These are phyloP conservation scores for Capronia americana DNA, from an alignment of 2,329 filamentous ascomycete genomes.

Conservation along the genomic window DNA sequence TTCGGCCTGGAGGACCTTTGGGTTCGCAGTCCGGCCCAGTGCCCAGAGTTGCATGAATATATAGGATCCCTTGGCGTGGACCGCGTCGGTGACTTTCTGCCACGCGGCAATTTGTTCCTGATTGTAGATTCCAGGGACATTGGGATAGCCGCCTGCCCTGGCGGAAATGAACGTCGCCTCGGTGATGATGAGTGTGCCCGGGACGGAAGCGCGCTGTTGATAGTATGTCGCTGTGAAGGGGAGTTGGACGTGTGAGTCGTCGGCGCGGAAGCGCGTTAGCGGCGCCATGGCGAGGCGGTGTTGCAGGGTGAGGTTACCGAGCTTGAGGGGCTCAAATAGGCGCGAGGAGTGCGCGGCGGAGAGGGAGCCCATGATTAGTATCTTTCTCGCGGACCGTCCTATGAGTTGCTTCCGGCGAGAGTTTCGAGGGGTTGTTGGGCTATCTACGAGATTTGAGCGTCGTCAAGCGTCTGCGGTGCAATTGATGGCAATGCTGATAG, in stretches of 20 bases:
- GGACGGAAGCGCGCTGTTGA: slow-evolving; percentile 47
- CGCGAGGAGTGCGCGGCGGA: slow-evolving; percentile 39
- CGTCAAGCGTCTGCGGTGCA: neutral
- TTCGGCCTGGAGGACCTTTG: slow-evolving; percentile 43
- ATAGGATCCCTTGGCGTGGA: slow-evolving; percentile 58
- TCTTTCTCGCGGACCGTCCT: neutral
- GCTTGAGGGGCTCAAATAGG: slow-evolving; percentile 53
- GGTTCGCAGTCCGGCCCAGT: slow-evolving; percentile 62
- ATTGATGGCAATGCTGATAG: neutral
- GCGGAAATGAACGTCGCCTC: slow-evolving; percentile 38
- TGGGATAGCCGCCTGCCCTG: slow-evolving; percentile 24
- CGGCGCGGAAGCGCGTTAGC: slow-evolving; percentile 61
- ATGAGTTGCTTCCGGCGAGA: neutral
- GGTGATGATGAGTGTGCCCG: slow-evolving; percentile 48
- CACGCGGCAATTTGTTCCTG: slow-evolving; percentile 55
- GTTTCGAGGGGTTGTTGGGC: neutral
- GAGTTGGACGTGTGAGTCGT: slow-evolving; percentile 45
- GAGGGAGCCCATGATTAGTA: slow-evolving; percentile 25
- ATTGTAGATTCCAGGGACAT: slow-evolving; percentile 34
- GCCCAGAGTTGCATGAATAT: slow-evolving; percentile 62
- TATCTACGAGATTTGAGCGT: neutral
- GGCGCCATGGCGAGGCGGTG: slow-evolving; percentile 61
- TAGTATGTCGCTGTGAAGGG: slow-evolving; percentile 52
- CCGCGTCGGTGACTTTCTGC: slow-evolving; percentile 58
- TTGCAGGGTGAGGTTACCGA: slow-evolving; percentile 55